Percentiles rank a stretch among this genome's conserved stretches.
These are phyloP conservation scores for Fusarium mundagurra DNA, from an alignment of 2,329 filamentous ascomycete genomes.

Conservation along the genomic window DNA sequence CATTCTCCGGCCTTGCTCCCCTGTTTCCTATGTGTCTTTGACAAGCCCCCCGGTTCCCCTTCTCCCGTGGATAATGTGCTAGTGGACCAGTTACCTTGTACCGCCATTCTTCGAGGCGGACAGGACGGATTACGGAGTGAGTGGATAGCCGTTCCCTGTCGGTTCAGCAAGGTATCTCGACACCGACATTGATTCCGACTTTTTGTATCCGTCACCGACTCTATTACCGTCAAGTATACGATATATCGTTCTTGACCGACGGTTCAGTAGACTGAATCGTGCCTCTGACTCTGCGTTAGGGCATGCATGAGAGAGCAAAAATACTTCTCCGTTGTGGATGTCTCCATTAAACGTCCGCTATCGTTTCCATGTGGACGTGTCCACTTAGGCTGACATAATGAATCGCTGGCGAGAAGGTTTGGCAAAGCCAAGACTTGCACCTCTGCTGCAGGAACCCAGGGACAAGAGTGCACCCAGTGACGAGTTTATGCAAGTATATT, in stretches of 20 bases:
- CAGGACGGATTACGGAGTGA: constrained; percentile 29
- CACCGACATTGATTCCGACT: constrained; percentile 43
- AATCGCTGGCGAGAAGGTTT: constrained; percentile 20
- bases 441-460: constrained; percentile 36
- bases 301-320: constrained; percentile 34
- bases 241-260: constrained; percentile 39
- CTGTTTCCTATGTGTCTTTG: constrained; percentile 19
- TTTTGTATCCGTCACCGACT: constrained; percentile 39
- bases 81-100: constrained; percentile 31
- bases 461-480: constrained; percentile 7
- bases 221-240: constrained; percentile 31
- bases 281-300: constrained; percentile 33
- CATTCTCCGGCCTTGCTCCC: constrained; percentile 21
- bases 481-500: constrained; percentile 23
- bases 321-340: constrained; percentile 10
- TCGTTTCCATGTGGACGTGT: constrained; percentile 3
- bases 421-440: constrained; percentile 29
- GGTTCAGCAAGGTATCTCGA: constrained; percentile 31
- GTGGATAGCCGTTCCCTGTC: constrained; percentile 38
- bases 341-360: constrained; percentile 21
- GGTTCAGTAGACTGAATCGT: constrained; percentile 32
- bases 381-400: constrained; percentile 27
- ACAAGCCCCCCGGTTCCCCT: constrained; percentile 25
- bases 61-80: constrained; percentile 23
- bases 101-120: constrained; percentile 34